Evolutionary conservation across 495 filamentous ascomycete species (phyloP), one percentile per base, ranked within the genome.

Genomic region (Daldinia decipiens): DNA sequence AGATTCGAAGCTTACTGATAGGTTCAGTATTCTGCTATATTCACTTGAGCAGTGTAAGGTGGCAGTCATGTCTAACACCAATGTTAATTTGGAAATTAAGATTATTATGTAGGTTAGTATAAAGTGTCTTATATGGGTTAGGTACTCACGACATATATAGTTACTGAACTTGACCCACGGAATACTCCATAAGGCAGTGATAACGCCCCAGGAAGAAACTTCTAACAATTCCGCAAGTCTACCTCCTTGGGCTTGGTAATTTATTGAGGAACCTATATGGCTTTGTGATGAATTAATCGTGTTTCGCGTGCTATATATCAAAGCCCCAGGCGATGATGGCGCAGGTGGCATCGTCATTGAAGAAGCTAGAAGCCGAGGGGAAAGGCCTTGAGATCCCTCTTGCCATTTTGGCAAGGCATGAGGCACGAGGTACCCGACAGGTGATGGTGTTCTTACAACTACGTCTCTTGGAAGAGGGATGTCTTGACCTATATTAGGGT

Each of bases 381-480:
- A 24, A 5, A 47, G 8, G 17, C 17, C 7, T 21, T 47, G 17
- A 4, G 17, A 1, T 4, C 3, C 9, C 17, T 11, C 17, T 7
- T 11, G 43, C 7, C 3, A 19, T 1, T 6, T 43, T 43, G 15
- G n/a, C 7, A 3, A 19, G n/a, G n/a, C 17, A 1, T 7, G 15
- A 17, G n/a, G 17, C 5, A 43, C 39, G 39, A 19, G 15, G 17
- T 9, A 19, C 8, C 39, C 39, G 39, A 47, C 2, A 21, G 43
- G 43, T 12, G 43, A 47, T 47, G 43, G 43, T 21, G 43, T 47
- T 47, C 43, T 47, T 19, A 47, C 43, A 47, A 47, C 17, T 47
- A 47, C 19, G 7, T 47, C 43, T 12, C 43, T 47, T 11, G 43
- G 43, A 47, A 47, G 43, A 8, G 19, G 17, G 7, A 21, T 24